These are phyloP conservation scores for Exutisphaerella laricina DNA, from an alignment of 2,329 filamentous ascomycete species.

Conservation along the genomic window DNA sequence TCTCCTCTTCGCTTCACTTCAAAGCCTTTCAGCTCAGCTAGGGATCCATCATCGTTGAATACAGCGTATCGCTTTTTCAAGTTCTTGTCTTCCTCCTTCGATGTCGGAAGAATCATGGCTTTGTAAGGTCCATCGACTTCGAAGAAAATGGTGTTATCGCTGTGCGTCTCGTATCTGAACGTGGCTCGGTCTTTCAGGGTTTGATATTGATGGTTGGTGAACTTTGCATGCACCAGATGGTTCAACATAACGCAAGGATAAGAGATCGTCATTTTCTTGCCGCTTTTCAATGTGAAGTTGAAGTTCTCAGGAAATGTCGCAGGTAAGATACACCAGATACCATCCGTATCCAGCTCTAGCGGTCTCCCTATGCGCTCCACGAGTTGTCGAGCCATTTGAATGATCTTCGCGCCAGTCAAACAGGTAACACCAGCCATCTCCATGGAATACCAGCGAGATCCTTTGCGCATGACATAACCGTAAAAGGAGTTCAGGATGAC, in stretches of 20 bases:
- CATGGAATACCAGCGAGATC: conserved; percentile 97
- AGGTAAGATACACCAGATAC: conserved; percentile 99
- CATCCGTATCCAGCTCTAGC: conserved; percentile 91
- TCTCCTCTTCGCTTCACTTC: conserved; percentile 97
- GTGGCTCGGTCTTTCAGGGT: conserved; percentile 71
- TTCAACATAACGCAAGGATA: conserved; percentile 99
- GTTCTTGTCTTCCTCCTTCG: conserved; percentile 99
- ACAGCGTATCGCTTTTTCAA: conserved; percentile 99
- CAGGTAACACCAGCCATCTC: conserved; percentile 99
- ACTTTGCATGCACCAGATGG: conserved; percentile 87
- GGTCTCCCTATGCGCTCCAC: conserved; percentile 91
- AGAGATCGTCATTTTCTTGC: conserved; percentile 93
- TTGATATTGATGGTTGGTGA: conserved; percentile 98
- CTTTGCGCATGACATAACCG: conserved; percentile 98
- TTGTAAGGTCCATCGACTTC: conserved; percentile 97
- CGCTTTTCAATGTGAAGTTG: conserved; percentile 85
- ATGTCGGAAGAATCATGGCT: conserved; percentile 95
- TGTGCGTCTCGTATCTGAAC: conserved; percentile 92
- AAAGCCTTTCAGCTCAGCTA: conserved; percentile 95
- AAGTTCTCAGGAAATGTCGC: conserved; percentile 97
- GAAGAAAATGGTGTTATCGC: conserved; percentile 99
- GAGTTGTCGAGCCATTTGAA: conserved; percentile 88
- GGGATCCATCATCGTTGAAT: conserved; percentile 94
- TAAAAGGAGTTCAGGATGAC: conserved; percentile 99
- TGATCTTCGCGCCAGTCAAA: conserved; percentile 91